Conservation (phyloP, 1,139 yeast species). For the Diutina sp. region DNA sequence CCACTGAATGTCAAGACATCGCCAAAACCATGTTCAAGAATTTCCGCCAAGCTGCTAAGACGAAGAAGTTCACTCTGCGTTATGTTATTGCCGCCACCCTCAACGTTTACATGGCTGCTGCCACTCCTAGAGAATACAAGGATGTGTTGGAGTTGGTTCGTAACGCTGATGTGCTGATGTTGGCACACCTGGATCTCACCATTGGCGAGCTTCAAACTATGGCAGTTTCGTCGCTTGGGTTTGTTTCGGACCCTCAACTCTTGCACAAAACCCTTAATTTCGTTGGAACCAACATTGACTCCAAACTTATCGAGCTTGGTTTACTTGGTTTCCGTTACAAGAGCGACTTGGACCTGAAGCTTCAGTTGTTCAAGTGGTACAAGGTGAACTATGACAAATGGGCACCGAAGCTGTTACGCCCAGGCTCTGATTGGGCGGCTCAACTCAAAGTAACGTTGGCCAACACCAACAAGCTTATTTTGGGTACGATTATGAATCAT, state of each 20-base stretch:
- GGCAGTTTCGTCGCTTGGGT: conserved; percentile 43
- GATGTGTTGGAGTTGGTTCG: conserved; percentile 39
- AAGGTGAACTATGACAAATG: conserved; percentile 36
- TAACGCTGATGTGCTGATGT: conserved; percentile 26
- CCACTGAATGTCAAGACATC: conserved; percentile 17
- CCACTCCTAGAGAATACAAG: conserved; percentile 40
- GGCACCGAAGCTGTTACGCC: conserved; percentile 28
- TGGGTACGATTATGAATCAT: conserved; percentile 28
- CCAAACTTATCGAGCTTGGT: conserved; percentile 39
- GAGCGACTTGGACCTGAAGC: conserved; percentile 7
- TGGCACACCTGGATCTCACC: conserved; percentile 19
- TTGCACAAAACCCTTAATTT: conserved; percentile 41
- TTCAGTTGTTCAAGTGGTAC: conserved; percentile 43
- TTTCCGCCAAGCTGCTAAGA: conserved; percentile 36
- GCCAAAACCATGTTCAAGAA: conserved; percentile 28
- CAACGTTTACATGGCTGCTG: conserved; percentile 20
- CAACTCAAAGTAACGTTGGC: conserved; percentile 26
- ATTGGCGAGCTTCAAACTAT: conserved; percentile 33
- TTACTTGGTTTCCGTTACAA: conserved; percentile 35
- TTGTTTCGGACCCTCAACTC: conserved; percentile 29
- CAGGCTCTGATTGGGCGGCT: conserved; percentile 30
- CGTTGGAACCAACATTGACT: conserved; percentile 40
- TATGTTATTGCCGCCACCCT: conserved; percentile 25
- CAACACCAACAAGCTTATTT: conserved; percentile 26
- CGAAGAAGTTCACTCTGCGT: conserved; percentile 31